Conservation (phyloP, 2,329 filamentous ascomycete species). For the Fusarium foetens region DNA sequence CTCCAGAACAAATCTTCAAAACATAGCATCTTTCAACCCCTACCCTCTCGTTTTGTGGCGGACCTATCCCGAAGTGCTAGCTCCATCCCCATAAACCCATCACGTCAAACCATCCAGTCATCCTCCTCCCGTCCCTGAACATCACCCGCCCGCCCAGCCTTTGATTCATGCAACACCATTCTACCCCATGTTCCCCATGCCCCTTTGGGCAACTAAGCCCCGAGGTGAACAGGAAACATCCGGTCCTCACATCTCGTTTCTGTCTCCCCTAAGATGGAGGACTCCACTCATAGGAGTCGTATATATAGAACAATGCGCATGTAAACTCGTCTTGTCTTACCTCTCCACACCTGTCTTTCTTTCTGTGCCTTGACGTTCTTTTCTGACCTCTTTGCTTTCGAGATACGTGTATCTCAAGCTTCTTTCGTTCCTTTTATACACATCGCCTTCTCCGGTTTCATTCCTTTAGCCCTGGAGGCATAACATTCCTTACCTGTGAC, state of each 20-base stretch:
- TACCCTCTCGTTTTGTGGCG: background rate
- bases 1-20: background rate
- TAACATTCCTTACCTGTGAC: slow-evolving; percentile 33
- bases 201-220: slow-evolving; percentile 19
- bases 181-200: slow-evolving; percentile 22
- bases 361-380: slow-evolving; percentile 31
- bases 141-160: slow-evolving; percentile 12
- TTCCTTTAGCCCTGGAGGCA: slow-evolving; percentile 39
- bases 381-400: slow-evolving; percentile 22
- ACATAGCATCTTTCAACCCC: slow-evolving; percentile 7
- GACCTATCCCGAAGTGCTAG: slow-evolving; percentile 3
- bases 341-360: slow-evolving; percentile 35
- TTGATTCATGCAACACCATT: slow-evolving; percentile 14
- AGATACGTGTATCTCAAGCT: slow-evolving; percentile 29
- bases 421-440: slow-evolving; percentile 19
- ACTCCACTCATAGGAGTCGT: slow-evolving; percentile 22
- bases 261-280: background rate
- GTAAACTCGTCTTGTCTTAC: background rate
- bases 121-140: slow-evolving; percentile 23
- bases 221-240: slow-evolving; percentile 9
- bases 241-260: slow-evolving; percentile 29
- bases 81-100: background rate
- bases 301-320: slow-evolving; percentile 36
- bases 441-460: slow-evolving; percentile 24
- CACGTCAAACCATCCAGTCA: slow-evolving; percentile 7